Conservation (phyloP, 164 flowering plant species). For the Sextonia rubra region DNA sequence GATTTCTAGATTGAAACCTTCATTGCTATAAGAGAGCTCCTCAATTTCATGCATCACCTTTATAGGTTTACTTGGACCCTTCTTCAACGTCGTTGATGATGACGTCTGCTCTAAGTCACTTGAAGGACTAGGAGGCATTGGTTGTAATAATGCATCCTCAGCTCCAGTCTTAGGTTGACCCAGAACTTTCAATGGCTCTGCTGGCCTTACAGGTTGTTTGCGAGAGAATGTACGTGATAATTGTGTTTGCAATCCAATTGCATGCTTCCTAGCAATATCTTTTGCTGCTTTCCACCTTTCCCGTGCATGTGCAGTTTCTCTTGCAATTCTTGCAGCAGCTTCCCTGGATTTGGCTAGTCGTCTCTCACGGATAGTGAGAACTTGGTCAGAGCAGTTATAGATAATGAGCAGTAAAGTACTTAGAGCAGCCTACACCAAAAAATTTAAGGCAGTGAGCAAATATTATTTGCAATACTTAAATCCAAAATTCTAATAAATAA, state of each 20-base stretch:
- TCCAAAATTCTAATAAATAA: not conserved
- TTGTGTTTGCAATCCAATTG: slow-evolving; percentile 59
- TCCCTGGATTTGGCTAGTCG: slow-evolving; percentile 85
- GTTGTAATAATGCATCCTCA: slow-evolving; percentile 43
- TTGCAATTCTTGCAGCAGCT: slow-evolving; percentile 78
- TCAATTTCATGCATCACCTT: slow-evolving; percentile 64
- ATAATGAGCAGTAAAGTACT: slow-evolving; percentile 64
- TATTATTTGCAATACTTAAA: not conserved
- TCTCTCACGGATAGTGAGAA: slow-evolving; percentile 68
- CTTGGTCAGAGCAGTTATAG: slow-evolving; percentile 93
- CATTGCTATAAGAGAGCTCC: slow-evolving; percentile 50
- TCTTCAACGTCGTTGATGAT: slow-evolving; percentile 35
- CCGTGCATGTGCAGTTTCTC: slow-evolving; percentile 84
- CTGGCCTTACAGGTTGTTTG: slow-evolving; percentile 34
- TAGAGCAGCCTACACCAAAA: slow-evolving; percentile 53
- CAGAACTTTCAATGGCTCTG: slow-evolving; percentile 28
- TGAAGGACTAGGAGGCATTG: slow-evolving; percentile 13
- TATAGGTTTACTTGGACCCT: slow-evolving; percentile 53
- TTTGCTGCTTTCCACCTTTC: slow-evolving; percentile 91
- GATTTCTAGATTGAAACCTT: slow-evolving; percentile 66
- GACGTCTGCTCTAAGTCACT: slow-evolving; percentile 26
- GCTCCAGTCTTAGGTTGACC: slow-evolving; percentile 39
- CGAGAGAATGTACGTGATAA: slow-evolving; percentile 88
- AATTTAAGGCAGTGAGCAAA: not conserved
- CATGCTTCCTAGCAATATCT: slow-evolving; percentile 67